Conservation (phyloP, 352 stramenopile species). For the Phytophthora citrophthora region DNA sequence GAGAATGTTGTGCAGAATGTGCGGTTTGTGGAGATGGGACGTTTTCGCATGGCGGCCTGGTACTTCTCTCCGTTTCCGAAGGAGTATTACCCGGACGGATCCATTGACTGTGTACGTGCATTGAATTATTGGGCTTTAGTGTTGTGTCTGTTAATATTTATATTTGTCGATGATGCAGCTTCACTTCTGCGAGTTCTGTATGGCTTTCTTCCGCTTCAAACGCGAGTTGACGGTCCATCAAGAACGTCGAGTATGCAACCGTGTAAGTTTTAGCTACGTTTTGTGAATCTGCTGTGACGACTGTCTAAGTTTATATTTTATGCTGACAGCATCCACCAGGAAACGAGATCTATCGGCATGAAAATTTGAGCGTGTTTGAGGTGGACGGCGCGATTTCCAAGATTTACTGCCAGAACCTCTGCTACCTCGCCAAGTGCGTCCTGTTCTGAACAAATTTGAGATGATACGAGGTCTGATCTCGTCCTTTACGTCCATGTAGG, state of each 20-base stretch:
- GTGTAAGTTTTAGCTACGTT: constrained; percentile 38
- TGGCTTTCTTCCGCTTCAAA: constrained; percentile 88
- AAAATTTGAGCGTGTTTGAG: constrained; percentile 96
- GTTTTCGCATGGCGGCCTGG: constrained; percentile 95
- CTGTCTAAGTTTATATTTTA: neutral
- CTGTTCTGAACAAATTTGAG: neutral
- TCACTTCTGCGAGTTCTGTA: constrained; percentile 91
- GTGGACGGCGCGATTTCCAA: constrained; percentile 97
- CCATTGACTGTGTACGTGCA: constrained; percentile 78
- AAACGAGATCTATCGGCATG: constrained; percentile 95
- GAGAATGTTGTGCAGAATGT: constrained; percentile 87
- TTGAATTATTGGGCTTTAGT: neutral
- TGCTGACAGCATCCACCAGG: constrained; percentile 69
- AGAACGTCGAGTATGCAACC: constrained; percentile 65
- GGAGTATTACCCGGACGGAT: constrained; percentile 91
- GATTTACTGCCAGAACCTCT: constrained; percentile 99
- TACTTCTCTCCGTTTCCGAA: constrained; percentile 99
- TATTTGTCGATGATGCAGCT: constrained; percentile 44
- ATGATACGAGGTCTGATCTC: neutral
- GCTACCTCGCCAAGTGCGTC: constrained; percentile 96
- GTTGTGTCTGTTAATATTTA: constrained; percentile 1
- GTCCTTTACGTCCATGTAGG: constrained; percentile 25
- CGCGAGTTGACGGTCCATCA: constrained; percentile 72
- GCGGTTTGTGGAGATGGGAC: constrained; percentile 94
- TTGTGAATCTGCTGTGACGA: neutral